Evolutionary conservation across 805 yeast species (phyloP), one percentile per base, ranked within the genome.

Genomic region (Starmera quercuum): DNA sequence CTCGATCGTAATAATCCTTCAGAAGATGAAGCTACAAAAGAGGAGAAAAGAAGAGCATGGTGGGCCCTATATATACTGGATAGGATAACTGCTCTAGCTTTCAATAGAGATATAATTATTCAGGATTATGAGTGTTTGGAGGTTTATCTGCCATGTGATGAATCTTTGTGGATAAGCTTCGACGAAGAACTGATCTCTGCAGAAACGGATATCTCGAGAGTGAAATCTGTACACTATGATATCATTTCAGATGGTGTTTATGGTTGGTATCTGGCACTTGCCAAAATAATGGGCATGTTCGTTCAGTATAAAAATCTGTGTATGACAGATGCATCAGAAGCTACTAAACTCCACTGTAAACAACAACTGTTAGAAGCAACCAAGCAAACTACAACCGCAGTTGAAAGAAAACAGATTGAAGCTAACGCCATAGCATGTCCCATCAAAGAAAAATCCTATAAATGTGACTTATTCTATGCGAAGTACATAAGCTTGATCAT

Each of bases 11-110:
- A 23, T 16, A 29, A 35, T n/a, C 10, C 20, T 3, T n/a, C 33
- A 2, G 18, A 23, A n/a, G 20, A 25, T 29, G 23, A 13, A 12
- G 21, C n/a, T 28, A 20, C 36, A 2, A 46, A 55, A 20, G 70
- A 64, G 33, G 70, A 64, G 35, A 47, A 54, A 32, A 46, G 66
- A 17, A 48, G 70, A 16, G 49, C 55, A 2, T 64, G 67, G 67
- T 63, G 68, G 67, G 51, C 58, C 7, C 40, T 64, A 4, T 64
- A 60, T 35, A 41, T 59, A 21, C 43, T 63, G n/a, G 70, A 64
- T 39, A 46, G 65, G 23, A 55, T 62, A 36, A 46, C 61, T 5
- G 59, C 61, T 0, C 42, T 64, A 20, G 56, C 64, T 35, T 61
- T 61, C 42, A 61, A 61, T 34, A 40, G 56, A 3, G 53, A 56